Base-by-base conservation (phyloP, 2,329 filamentous ascomycete species). In the Cladosporium phlei region DNA sequence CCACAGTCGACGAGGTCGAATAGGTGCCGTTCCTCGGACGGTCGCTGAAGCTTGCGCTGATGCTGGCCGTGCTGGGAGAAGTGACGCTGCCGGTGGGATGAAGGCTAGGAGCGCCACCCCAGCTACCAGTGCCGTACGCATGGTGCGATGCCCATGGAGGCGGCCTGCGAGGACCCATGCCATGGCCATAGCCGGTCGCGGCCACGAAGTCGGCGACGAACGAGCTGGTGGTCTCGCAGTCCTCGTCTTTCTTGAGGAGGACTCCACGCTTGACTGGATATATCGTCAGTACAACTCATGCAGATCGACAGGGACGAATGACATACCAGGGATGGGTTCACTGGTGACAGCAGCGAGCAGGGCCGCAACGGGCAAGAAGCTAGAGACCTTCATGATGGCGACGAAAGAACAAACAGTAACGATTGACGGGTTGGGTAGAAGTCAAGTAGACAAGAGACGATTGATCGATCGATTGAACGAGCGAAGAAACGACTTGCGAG, bases 281-380 rank as follows among this genome's bases (percentile, higher is more conserved):
- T 10, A 21, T 33, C 12, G 24, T 52, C 37, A 52, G 45, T 27
- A 47, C 17, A 11, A 14, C 19, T 11, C 19, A 10, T 10, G 24
- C 24, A 14, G 10, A 20, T 24, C 19, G 16, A 16, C 3, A 22
- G 16, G 5, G 19, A 16, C 14, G 6, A 20, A 7, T 32, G 11
- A 47, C 50, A 19, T 42, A 54, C 52, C 29, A 38, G 49, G 44
- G 16, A 47, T 47, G 14, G 52, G 50, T 17, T 51, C 45, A 22
- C 40, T 34, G 14, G 22, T 16, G 42, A 40, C 47, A 21, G 32
- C 45, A 35, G 46, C 42, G 24, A 51, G 20, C 16, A 54, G 46
- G 10, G 45, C 48, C 34, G 30, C 38, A 29, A 46, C 38, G 12
- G 50, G 33, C 45, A 54, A 45, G 20, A 37, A n/a, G 19, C 8